These are phyloP conservation scores for Mortierella sp. DNA, from an alignment of 371 early-diverging fungal genomes.

Conservation along the genomic window DNA sequence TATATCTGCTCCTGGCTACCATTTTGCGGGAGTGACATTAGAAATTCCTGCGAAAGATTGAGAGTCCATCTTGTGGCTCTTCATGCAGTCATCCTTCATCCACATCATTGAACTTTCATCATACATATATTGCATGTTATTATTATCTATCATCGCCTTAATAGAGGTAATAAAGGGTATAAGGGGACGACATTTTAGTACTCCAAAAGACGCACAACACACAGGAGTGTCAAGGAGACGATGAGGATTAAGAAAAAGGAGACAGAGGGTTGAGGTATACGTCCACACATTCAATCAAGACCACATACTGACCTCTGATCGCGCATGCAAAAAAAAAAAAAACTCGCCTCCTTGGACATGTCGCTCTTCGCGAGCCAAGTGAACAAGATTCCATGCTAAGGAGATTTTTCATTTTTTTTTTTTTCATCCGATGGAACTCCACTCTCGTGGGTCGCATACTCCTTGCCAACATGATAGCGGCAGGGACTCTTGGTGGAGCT, in stretches of 20 bases:
- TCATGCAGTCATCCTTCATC: not conserved
- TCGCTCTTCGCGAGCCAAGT: slow-evolving; percentile 3
- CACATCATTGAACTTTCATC: slow-evolving; percentile 7
- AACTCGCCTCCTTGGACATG: not conserved
- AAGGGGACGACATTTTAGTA: slow-evolving; percentile 2
- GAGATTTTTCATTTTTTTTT: not conserved
- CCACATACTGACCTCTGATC: not conserved
- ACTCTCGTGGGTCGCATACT: no score
- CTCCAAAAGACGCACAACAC: not conserved
- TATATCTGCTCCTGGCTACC: no score
- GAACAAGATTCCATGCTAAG: slow-evolving; percentile 2
- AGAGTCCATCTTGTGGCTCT: slow-evolving; percentile 3
- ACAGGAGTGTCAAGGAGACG: slow-evolving; percentile 1
- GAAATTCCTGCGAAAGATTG: slow-evolving; percentile 6
- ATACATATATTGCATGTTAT: slow-evolving; percentile 7
- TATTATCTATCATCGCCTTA: not conserved
- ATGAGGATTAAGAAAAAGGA: not conserved
- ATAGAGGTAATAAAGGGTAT: not conserved
- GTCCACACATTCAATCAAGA: not conserved
- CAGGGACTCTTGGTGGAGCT: no score
- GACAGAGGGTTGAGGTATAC: not conserved
- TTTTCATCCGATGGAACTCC: no score
- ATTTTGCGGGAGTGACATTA: not conserved
- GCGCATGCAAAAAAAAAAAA: not conserved
- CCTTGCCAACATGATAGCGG: no score